Conservation (phyloP, 495 filamentous ascomycete species). For the Tuber aestivum region DNA sequence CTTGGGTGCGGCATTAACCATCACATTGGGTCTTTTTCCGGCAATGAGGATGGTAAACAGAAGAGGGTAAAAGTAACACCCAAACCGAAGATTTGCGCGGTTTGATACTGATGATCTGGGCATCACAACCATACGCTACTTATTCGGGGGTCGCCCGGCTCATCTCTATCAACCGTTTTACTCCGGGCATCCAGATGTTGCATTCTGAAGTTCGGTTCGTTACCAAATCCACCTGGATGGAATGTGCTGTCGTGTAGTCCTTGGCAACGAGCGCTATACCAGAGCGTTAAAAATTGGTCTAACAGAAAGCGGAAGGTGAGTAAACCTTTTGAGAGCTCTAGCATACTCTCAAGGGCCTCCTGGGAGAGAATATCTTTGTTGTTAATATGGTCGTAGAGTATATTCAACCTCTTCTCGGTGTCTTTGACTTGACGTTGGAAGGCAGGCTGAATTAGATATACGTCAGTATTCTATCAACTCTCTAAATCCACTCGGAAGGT, state of each 20-base stretch:
- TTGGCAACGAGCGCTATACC: slow-evolving; percentile 59
- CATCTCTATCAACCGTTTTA: slow-evolving; percentile 89
- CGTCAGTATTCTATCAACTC: background rate
- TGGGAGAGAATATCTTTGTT: slow-evolving; percentile 82
- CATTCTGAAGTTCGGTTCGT: slow-evolving; percentile 78
- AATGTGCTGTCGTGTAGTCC: slow-evolving; percentile 69
- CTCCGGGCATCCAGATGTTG: slow-evolving; percentile 91
- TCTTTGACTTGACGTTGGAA: slow-evolving; percentile 85
- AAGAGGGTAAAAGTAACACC: background rate
- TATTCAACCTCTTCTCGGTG: slow-evolving; percentile 81
- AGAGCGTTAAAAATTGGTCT: slow-evolving; percentile 50
- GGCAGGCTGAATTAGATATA: slow-evolving; percentile 43
- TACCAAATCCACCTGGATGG: slow-evolving; percentile 74
- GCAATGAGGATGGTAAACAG: background rate
- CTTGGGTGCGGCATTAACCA: background rate
- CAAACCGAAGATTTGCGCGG: background rate
- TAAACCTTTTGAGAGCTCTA: slow-evolving; percentile 39
- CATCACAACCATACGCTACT: background rate
- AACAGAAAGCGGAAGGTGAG: background rate
- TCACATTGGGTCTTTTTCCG: background rate
- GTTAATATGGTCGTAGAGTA: slow-evolving; percentile 93
- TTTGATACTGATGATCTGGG: background rate
- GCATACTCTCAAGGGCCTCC: slow-evolving; percentile 69
- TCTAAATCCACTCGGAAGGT: slow-evolving; percentile 1
- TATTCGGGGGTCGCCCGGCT: slow-evolving; percentile 61